phyloP scores from a whole-genome alignment of 2,329 filamentous ascomycete species.

The Xylaria multiplex region DNA sequence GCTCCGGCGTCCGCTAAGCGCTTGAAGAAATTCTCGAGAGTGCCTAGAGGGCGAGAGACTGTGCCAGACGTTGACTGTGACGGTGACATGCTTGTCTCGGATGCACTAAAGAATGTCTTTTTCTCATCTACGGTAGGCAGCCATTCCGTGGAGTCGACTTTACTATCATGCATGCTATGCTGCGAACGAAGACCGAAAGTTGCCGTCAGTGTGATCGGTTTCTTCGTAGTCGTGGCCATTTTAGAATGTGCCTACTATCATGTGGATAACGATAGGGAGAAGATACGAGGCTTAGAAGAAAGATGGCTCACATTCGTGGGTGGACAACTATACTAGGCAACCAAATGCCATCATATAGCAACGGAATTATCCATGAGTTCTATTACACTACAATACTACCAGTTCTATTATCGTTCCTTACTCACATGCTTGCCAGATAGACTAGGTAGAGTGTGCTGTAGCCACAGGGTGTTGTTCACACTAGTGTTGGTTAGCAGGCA shows the following conservation, averaged over 20 bases:
- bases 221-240: slow-evolving; percentile 9
- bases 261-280: neutral
- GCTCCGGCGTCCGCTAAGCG: slow-evolving; percentile 40
- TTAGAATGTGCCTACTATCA: neutral
- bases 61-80: neutral
- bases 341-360: neutral
- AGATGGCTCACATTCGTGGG: slow-evolving; percentile 5
- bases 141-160: neutral
- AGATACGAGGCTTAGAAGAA: neutral
- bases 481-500: slow-evolving; percentile 4
- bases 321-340: neutral
- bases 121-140: slow-evolving; percentile 1
- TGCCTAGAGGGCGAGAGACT: slow-evolving; percentile 33
- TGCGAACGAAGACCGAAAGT: slow-evolving; percentile 7
- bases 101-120: neutral
- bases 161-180: neutral
- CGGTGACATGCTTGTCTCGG: neutral
- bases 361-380: slow-evolving; percentile 10
- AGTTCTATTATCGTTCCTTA: no score
- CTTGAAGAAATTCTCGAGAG: slow-evolving; percentile 46
- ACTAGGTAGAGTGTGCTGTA: neutral
- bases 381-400: neutral
- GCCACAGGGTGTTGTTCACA: neutral
- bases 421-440: no score
- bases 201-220: neutral